phyloP scores from a whole-genome alignment of 129 eudicot genomes.

The Arctium minus region DNA sequence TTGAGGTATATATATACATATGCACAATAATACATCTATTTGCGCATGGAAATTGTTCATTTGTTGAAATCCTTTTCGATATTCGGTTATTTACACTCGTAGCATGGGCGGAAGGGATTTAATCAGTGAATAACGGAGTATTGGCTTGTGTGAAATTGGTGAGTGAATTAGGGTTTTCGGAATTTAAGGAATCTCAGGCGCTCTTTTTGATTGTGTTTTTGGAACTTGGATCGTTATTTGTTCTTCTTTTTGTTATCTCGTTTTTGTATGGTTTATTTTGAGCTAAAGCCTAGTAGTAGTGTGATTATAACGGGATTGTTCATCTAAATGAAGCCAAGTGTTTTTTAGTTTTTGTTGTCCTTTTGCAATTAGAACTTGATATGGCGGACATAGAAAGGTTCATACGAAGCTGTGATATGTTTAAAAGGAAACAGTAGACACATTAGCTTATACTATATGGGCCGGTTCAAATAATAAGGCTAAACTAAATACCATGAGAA shows the following conservation, averaged over 20 bases:
- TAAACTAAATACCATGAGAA: not conserved
- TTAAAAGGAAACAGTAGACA: not conserved
- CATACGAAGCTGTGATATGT: not conserved
- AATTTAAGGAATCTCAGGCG: not conserved
- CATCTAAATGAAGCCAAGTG: not conserved
- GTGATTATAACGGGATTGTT: not conserved
- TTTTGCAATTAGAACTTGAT: not conserved
- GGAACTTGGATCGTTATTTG: not conserved
- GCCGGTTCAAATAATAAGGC: too few relatives aligned
- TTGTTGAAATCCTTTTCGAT: not conserved
- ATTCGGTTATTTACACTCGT: not conserved
- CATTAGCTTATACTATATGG: not conserved
- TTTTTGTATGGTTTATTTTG: not conserved
- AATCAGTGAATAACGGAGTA: not conserved
- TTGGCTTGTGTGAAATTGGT: slow-evolving; percentile 8
- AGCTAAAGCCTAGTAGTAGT: not conserved
- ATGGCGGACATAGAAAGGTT: not conserved
- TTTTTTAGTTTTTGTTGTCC: not conserved
- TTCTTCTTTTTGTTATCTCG: not conserved
- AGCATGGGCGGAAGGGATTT: not conserved
- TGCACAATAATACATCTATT: not conserved
- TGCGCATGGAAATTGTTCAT: not conserved
- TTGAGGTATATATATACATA: slow-evolving; percentile 23
- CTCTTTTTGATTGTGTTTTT: not conserved
- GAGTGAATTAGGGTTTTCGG: slow-evolving; percentile 25